phyloP scores from a whole-genome alignment of 768 basidiomycete species.

The Podaxis carcinomalis region DNA sequence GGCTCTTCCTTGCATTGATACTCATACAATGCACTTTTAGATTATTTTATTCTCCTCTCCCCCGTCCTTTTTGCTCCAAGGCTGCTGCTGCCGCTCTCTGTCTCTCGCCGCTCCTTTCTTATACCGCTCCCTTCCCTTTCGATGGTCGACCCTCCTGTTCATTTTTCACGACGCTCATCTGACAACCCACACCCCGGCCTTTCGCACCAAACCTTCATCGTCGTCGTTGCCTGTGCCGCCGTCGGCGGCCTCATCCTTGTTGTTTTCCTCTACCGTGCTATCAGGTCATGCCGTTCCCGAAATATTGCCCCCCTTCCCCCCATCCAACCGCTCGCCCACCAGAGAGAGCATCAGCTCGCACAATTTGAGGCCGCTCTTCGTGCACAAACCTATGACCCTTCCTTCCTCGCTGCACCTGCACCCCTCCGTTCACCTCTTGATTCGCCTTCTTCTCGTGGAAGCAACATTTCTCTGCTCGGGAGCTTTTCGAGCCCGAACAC shows the following conservation, averaged over 20 bases:
- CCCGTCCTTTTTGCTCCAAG: neutral
- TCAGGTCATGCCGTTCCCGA: conserved; percentile 27
- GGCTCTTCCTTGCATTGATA: neutral
- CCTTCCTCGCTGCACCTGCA: conserved; percentile 19
- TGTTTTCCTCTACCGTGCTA: conserved; percentile 31
- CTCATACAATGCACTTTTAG: neutral
- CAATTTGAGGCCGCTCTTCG: conserved; percentile 27
- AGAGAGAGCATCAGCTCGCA: conserved; percentile 47
- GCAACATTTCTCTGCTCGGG: conserved; percentile 29
- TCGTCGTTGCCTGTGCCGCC: conserved; percentile 41
- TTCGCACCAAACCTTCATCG: conserved; percentile 40
- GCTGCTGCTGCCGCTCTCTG: neutral
- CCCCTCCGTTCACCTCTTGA: conserved; percentile 13
- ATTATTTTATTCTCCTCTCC: neutral
- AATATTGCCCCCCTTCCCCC: conserved; percentile 53
- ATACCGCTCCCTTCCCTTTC: neutral
- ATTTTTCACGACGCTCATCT: neutral
- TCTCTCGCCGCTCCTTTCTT: neutral
- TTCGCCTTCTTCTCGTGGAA: conserved; percentile 19
- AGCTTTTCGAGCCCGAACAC: conserved; percentile 11
- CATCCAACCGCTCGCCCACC: conserved; percentile 60
- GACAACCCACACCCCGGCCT: conserved; percentile 13
- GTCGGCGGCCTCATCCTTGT: conserved; percentile 36
- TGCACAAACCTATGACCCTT: conserved; percentile 16
- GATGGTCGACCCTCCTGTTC: neutral